Base-by-base conservation (phyloP, 2,329 filamentous ascomycete species). In the Diaporthe helianthi region DNA sequence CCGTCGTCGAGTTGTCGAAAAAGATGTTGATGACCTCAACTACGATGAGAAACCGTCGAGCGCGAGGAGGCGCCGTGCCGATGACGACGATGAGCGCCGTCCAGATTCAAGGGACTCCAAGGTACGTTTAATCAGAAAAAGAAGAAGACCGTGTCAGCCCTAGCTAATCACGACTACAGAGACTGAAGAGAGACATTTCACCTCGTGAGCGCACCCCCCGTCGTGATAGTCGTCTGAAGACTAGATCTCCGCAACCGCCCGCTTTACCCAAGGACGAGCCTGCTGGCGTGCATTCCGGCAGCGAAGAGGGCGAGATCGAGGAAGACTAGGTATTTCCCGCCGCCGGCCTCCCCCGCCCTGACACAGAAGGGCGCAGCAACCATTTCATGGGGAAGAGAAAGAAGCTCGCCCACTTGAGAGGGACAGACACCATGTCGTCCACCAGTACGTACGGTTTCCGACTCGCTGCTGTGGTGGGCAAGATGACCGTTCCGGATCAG, bases 281-380 rank as follows among this genome's bases (percentile, higher is more conserved):
- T 64, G 83, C 85, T 58, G 87, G 85, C 68, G 84, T 94, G 68
- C 90, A 92, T 76, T 95, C 92, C 70, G 96, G 96, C 65, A 98
- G 94, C 77, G 96, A 99, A 82, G 96, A 99, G 81, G 96, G 96
- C 65, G 96, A 99, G 83, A 98, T 99, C 75, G 96, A 97, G 80
- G 94, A 98, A 84, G 87, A 89, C 74, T 89, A 82, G 77, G 69
- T 69, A 74, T 72, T 68, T 73, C 60, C 69, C 72, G 51, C 38
- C 53, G 44, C 64, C 53, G 38, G 55, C 29, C 22, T 38, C 29
- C 36, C 24, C 22, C 71, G 69, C 70, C 74, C 74, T 55, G 66
- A 49, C 65, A 69, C 15, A 60, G 19, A n/a, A 2, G 38, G 26
- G n/a, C 63, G 10, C 4, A 19, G 51, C 38, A 68, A 33, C 33